These are phyloP conservation scores for Rhodomyrtus tomentosa DNA, from an alignment of 345 rosid genomes.

Conservation along the genomic window DNA sequence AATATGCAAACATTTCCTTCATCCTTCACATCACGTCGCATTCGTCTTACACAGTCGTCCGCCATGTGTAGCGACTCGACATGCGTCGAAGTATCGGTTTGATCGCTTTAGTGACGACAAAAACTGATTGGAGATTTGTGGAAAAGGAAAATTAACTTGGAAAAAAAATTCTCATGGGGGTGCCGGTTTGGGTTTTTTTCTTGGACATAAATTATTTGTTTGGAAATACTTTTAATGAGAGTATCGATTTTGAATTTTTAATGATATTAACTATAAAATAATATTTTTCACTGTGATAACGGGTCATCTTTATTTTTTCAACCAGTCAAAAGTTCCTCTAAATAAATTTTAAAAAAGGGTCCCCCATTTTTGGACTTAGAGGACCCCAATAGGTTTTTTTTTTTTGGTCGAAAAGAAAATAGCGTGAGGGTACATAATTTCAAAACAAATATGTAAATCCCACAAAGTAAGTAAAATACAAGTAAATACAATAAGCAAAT, in stretches of 20 bases:
- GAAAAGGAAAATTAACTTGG: not conserved
- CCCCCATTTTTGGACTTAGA: not conserved
- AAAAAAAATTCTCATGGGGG: not conserved
- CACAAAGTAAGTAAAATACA: too few species aligned
- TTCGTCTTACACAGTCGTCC: not conserved
- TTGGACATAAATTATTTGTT: not conserved
- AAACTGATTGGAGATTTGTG: not conserved
- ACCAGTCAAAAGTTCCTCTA: not conserved
- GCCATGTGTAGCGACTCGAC: too few species aligned
- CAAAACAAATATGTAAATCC: too few species aligned
- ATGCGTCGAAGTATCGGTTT: accelerated
- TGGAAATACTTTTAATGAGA: not conserved
- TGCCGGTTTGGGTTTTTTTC: not conserved
- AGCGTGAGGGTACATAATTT: too few species aligned
- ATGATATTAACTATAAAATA: not conserved
- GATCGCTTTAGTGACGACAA: accelerated
- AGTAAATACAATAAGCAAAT: too few species aligned
- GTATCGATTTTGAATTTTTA: not conserved
- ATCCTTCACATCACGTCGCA: accelerated
- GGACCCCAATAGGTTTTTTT: not conserved
- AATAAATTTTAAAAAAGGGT: not conserved
- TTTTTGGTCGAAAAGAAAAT: too few species aligned
- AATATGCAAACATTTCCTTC: accelerated
- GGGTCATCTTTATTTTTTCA: not conserved
- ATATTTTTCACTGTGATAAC: accelerated